A percentile compares a stretch with the other conserved stretches of the same genome.
phyloP scores from a whole-genome alignment of 2,329 filamentous ascomycete genomes.

The Amylocarpus encephaloides region DNA sequence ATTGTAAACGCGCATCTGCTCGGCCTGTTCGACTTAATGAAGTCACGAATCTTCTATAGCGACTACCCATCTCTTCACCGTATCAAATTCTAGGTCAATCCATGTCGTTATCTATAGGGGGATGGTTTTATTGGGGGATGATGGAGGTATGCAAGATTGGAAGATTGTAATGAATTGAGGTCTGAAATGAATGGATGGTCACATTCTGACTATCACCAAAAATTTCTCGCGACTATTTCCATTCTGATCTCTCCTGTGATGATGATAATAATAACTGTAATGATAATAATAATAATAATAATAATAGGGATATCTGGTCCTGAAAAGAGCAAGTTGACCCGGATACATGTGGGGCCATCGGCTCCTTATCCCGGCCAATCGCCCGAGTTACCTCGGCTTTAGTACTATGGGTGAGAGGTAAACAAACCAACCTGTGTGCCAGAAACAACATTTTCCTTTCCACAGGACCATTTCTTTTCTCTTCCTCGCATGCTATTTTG shows the following conservation, averaged over 20 bases:
- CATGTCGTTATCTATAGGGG: constrained; percentile 9
- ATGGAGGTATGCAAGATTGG: constrained; percentile 5
- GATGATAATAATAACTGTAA: too few relatives aligned
- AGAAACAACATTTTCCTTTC: neutral
- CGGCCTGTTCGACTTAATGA: constrained; percentile 28
- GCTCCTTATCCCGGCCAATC: neutral
- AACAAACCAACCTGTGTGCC: neutral
- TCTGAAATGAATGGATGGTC: neutral
- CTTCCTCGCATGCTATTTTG: neutral
- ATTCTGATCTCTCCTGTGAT: neutral
- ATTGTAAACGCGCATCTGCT: constrained; percentile 27
- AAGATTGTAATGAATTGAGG: constrained; percentile 22
- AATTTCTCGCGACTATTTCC: too few relatives aligned
- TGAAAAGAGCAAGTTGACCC: neutral
- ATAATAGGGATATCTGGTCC: neutral
- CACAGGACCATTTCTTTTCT: neutral
- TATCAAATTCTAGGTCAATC: constrained; percentile 20
- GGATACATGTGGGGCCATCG: neutral
- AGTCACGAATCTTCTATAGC: constrained; percentile 34
- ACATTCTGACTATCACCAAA: neutral
- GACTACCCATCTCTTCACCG: constrained; percentile 31
- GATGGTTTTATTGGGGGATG: constrained; percentile 12
- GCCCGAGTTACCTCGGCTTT: neutral
- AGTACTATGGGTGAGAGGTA: neutral
- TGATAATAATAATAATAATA: neutral